Percentiles rank a stretch among this genome's conserved stretches.
phyloP scores from a whole-genome alignment of 1,284 basidiomycete species.

The Sanghuangporus sanghuang region DNA sequence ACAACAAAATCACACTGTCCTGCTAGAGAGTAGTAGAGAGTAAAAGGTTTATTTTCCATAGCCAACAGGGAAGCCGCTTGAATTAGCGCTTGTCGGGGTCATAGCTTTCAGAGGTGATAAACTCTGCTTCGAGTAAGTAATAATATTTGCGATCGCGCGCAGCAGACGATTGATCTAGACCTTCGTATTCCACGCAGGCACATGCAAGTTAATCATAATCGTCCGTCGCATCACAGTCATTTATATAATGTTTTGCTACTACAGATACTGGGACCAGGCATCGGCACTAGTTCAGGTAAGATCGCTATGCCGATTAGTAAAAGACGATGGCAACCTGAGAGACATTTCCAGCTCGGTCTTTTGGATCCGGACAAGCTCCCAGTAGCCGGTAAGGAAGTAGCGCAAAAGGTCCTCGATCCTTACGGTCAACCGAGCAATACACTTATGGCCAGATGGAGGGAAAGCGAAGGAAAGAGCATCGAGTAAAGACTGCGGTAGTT shows the following conservation, averaged over 20 bases:
- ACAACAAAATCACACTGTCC: not conserved
- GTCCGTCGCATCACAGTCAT: not conserved
- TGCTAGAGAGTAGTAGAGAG: not conserved
- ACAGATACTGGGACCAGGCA: conserved; percentile 45
- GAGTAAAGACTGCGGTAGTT: conserved; percentile 19
- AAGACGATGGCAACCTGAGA: not conserved
- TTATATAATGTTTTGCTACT: not conserved
- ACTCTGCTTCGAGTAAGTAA: conserved; percentile 44
- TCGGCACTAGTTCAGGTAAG: conserved; percentile 38
- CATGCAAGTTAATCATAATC: not conserved
- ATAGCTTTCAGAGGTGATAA: conserved; percentile 49
- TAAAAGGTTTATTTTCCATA: conserved; percentile 10
- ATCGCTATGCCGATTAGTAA: not conserved
- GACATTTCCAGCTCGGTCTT: conserved; percentile 30
- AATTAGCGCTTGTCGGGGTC: conserved; percentile 45
- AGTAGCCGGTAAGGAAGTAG: conserved; percentile 35
- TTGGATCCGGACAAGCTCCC: conserved; percentile 31
- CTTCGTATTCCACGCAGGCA: not conserved
- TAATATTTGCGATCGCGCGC: conserved; percentile 15
- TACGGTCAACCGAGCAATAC: conserved; percentile 38
- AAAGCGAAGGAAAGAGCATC: conserved; percentile 34
- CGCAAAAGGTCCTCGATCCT: conserved; percentile 38
- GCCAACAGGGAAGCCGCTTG: conserved; percentile 39
- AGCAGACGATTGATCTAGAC: not conserved
- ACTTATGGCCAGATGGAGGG: conserved; percentile 34